Conservation (phyloP, 164 flowering plant species). For the Brasenia schreberi region DNA sequence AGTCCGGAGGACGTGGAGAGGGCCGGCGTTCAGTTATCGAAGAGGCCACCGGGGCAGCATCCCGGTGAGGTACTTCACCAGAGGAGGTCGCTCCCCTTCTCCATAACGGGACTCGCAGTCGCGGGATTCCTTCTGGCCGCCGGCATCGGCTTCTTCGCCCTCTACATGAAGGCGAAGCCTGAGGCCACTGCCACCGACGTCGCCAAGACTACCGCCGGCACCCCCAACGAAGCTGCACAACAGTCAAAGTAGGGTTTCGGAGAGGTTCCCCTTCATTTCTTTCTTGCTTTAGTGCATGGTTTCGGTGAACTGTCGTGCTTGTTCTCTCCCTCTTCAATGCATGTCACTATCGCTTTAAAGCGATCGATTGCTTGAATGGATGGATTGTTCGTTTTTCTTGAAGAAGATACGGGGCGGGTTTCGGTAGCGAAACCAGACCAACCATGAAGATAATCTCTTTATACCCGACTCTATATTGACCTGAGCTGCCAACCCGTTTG, state of each 20-base stretch:
- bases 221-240: background rate
- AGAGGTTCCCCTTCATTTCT: too few relatives aligned
- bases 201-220: constrained; percentile 6
- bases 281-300: background rate
- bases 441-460: too few relatives aligned
- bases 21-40: background rate
- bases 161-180: constrained; percentile 10
- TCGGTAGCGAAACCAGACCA: too few relatives aligned
- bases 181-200: constrained; percentile 5
- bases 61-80: constrained; percentile 11
- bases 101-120: constrained; percentile 3
- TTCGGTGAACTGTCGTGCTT: background rate
- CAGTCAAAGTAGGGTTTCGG: background rate
- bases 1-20: background rate
- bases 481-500: too few relatives aligned
- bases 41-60: background rate
- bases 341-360: too few relatives aligned
- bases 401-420: too few relatives aligned
- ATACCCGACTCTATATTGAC: too few relatives aligned
- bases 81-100: constrained; percentile 7
- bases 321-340: too few relatives aligned
- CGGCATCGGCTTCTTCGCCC: constrained; percentile 8
- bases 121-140: constrained; percentile 3
- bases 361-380: too few relatives aligned
- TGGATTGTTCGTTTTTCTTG: too few relatives aligned